Evolutionary conservation across 2,329 filamentous ascomycete species (phyloP).

Genomic region (Rhytidhysteron rufulum): DNA sequence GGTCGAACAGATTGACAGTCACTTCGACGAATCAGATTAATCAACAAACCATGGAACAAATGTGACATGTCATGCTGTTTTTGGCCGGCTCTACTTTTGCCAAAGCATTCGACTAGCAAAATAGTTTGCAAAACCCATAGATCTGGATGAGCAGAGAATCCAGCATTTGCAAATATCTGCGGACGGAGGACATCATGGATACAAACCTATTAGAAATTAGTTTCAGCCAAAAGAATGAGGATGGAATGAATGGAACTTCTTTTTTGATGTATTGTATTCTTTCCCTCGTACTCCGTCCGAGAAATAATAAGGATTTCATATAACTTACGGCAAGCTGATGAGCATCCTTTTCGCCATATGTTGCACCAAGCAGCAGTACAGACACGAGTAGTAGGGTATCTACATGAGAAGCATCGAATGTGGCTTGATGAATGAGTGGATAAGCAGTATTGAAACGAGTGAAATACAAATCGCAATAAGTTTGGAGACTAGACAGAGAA

Average conservation of each 20-base stretch:
- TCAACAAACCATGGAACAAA: constrained; percentile 54
- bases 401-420: constrained; percentile 49
- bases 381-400: constrained; percentile 54
- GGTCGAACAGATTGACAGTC: constrained; percentile 48
- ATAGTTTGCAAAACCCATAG: constrained; percentile 61
- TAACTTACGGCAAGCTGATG: constrained; percentile 54
- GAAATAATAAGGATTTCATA: too few relatives aligned
- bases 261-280: too few relatives aligned
- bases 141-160: constrained; percentile 56
- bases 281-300: too few relatives aligned
- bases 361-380: constrained; percentile 58
- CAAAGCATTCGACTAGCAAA: constrained; percentile 61
- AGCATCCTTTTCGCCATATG: constrained; percentile 56
- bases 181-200: constrained; percentile 59
- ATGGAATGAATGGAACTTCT: too few relatives aligned
- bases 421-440: constrained; percentile 56
- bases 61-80: constrained; percentile 63
- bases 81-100: constrained; percentile 59
- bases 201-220: constrained; percentile 43
- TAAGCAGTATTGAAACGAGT: constrained; percentile 58
- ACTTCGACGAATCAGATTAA: constrained; percentile 53
- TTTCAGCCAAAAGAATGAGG: too few relatives aligned
- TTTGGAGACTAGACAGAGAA: constrained; percentile 49
- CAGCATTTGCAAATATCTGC: constrained; percentile 55
- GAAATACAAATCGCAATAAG: constrained; percentile 59